These are phyloP conservation scores for Grigorovia yakushimaensis DNA, from an alignment of 805 yeast genomes.

Conservation along the genomic window DNA sequence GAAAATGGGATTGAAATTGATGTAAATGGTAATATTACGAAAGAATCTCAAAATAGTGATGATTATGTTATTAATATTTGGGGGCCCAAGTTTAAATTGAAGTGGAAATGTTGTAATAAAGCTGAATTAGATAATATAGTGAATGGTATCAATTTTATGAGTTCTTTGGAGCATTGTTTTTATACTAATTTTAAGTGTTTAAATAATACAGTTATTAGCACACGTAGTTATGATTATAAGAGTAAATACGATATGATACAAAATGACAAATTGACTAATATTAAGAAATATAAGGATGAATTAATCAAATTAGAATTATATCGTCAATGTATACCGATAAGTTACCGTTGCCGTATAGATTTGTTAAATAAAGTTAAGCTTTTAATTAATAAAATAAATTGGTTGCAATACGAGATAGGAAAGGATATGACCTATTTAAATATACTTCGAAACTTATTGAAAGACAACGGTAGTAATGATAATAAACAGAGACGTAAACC, in stretches of 20 bases:
- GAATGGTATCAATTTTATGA: constrained; percentile 29
- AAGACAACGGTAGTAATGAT: background rate
- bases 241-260: constrained; percentile 31
- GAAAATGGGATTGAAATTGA: background rate
- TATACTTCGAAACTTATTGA: background rate
- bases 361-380: constrained; percentile 37
- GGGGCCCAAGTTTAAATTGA: constrained; percentile 18
- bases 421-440: constrained; percentile 33
- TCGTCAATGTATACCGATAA: constrained; percentile 44
- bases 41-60: background rate
- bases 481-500: background rate
- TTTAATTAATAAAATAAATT: constrained; percentile 43
- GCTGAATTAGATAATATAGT: constrained; percentile 53
- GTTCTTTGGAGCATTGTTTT: constrained; percentile 18
- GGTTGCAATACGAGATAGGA: constrained; percentile 46
- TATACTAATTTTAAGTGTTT: constrained; percentile 17
- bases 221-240: constrained; percentile 18
- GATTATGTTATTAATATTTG: constrained; percentile 1
- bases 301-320: constrained; percentile 32
- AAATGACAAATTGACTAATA: constrained; percentile 29
- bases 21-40: background rate
- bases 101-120: constrained; percentile 34
- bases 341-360: constrained; percentile 41
- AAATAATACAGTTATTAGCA: constrained; percentile 22
- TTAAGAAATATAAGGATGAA: constrained; percentile 30